Evolutionary conservation across 169 alveolate species (phyloP).

Genomic region (Cryptosporidium ryanae): DNA sequence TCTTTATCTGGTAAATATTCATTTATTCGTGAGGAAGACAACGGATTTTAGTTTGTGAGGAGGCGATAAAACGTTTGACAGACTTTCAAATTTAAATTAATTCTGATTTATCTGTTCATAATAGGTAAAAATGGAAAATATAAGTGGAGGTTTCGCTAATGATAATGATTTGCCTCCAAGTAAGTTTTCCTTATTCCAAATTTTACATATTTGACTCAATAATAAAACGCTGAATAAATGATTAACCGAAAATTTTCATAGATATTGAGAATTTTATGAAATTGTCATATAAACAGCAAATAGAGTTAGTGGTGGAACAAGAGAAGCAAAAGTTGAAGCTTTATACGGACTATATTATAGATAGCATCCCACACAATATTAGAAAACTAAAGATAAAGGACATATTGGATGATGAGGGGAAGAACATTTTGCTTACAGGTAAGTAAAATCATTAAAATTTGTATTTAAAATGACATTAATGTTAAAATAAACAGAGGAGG

Average conservation of each 20-base stretch:
- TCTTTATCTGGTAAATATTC: too few species aligned
- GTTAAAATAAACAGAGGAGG: conserved; percentile 26
- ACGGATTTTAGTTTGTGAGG: too few species aligned
- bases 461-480: neutral
- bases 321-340: conserved; percentile 52
- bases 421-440: conserved; percentile 55
- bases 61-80: too few species aligned
- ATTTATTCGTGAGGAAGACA: too few species aligned
- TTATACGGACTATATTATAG: conserved; percentile 46
- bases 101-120: too few species aligned
- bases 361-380: conserved; percentile 28
- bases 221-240: too few species aligned
- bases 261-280: conserved; percentile 55
- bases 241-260: neutral
- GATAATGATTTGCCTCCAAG: too few species aligned
- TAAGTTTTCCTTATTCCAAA: too few species aligned
- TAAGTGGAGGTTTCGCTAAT: too few species aligned
- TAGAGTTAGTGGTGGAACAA: conserved; percentile 48
- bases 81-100: too few species aligned
- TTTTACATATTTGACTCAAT: too few species aligned
- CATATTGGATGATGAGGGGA: conserved; percentile 32
- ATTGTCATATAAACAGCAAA: conserved; percentile 45
- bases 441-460: neutral
- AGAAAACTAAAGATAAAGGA: conserved; percentile 64
- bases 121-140: too few species aligned